Evolutionary conservation across 805 yeast species (phyloP).

Genomic region (Zygosaccharomyces bisporus): DNA sequence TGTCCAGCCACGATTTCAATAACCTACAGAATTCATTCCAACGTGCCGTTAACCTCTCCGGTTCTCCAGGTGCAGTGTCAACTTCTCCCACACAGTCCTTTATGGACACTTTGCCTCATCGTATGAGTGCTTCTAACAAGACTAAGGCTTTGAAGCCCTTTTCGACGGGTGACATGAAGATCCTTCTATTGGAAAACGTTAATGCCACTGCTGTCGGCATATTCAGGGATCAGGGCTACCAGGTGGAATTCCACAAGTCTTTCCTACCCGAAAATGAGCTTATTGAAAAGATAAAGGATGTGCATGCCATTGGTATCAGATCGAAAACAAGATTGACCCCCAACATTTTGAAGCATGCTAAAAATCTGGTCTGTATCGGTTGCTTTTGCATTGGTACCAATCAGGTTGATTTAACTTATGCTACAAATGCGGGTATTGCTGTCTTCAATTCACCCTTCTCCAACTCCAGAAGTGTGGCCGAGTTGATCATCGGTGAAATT

Average conservation of each 20-base stretch:
- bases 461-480: slow-evolving; percentile 97
- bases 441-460: slow-evolving; percentile 99
- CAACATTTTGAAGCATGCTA: slow-evolving; percentile 77
- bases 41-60: slow-evolving; percentile 47
- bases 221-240: slow-evolving; percentile 88
- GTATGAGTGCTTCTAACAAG: slow-evolving; percentile 43
- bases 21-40: slow-evolving; percentile 53
- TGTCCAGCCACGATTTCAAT: slow-evolving; percentile 68
- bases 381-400: slow-evolving; percentile 99
- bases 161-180: slow-evolving; percentile 91
- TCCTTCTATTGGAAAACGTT: slow-evolving; percentile 86
- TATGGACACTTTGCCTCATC: slow-evolving; percentile 48
- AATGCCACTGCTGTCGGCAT: slow-evolving; percentile 88
- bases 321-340: slow-evolving; percentile 89
- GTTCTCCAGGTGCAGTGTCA: slow-evolving; percentile 69
- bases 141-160: slow-evolving; percentile 86
- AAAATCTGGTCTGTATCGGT: slow-evolving; percentile 84
- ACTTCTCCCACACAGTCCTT: slow-evolving; percentile 78
- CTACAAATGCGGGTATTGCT: slow-evolving; percentile 90
- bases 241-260: slow-evolving; percentile 88
- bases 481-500: slow-evolving; percentile 91
- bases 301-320: slow-evolving; percentile 96
- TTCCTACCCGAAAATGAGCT: slow-evolving; percentile 90
- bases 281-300: slow-evolving; percentile 87
- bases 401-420: slow-evolving; percentile 89